These are phyloP conservation scores for Phytophthora europaea DNA, from an alignment of 352 stramenopile species.

Conservation along the genomic window DNA sequence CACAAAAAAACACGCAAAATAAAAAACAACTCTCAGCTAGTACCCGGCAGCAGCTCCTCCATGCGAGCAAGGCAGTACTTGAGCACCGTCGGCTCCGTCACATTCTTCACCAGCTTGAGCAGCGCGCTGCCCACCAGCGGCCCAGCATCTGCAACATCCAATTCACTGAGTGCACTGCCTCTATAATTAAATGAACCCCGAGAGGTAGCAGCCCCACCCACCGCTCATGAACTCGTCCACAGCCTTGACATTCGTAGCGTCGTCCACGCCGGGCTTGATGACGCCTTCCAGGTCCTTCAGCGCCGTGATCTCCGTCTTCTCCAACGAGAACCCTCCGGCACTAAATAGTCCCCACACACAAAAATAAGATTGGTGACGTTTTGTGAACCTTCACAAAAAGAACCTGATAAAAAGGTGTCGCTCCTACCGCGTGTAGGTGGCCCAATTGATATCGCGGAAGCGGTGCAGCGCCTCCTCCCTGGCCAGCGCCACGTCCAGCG, in stretches of 20 bases:
- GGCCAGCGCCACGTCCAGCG: conserved; percentile 78
- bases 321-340: conserved; percentile 81
- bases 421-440: conserved; percentile 84
- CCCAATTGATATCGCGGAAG: conserved; percentile 93
- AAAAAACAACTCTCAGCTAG: neutral
- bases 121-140: conserved; percentile 67
- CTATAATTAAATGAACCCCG: neutral
- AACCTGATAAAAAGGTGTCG: neutral
- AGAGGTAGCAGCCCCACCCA: conserved; percentile 11
- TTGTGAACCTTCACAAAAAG: neutral
- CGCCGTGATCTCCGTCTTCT: conserved; percentile 88
- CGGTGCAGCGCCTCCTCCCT: conserved; percentile 87
- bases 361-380: conserved; percentile 5
- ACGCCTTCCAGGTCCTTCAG: conserved; percentile 87
- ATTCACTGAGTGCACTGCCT: neutral
- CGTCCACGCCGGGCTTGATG: conserved; percentile 72
- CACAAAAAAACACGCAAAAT: neutral
- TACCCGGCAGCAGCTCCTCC: conserved; percentile 87
- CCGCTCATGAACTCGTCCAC: conserved; percentile 80
- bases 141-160: conserved; percentile 58
- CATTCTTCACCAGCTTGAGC: conserved; percentile 90
- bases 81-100: conserved; percentile 88
- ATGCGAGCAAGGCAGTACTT: conserved; percentile 90
- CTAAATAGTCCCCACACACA: conserved; percentile 26
- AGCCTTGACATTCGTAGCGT: conserved; percentile 65